Percentiles rank a stretch among this genome's conserved stretches.
These are phyloP conservation scores for Botrytis tulipae DNA, from an alignment of 2,329 filamentous ascomycete genomes.

Conservation along the genomic window DNA sequence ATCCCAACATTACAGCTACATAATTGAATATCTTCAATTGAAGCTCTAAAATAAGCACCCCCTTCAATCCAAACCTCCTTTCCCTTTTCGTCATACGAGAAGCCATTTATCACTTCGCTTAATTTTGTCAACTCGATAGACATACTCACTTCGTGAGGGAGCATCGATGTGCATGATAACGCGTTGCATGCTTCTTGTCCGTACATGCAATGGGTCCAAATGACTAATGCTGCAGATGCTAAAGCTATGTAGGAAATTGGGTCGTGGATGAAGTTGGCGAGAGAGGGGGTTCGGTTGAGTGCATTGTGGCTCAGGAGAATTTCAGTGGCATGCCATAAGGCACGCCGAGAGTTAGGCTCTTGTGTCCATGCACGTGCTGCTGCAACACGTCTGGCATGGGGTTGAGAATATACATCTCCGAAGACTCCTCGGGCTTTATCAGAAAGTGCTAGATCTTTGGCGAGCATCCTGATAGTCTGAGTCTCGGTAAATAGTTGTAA, in stretches of 20 bases:
- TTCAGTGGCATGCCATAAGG: conserved; percentile 40
- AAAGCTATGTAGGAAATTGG: conserved; percentile 41
- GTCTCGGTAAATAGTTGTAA: conserved; percentile 43
- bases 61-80: conserved; percentile 31
- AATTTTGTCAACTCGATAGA: conserved; percentile 34
- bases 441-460: conserved; percentile 26
- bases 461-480: conserved; percentile 36
- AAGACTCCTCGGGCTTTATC: neutral
- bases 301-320: conserved; percentile 34
- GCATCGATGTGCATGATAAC: neutral
- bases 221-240: conserved; percentile 38
- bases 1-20: conserved; percentile 37
- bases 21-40: conserved; percentile 37
- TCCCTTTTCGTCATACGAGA: conserved; percentile 19
- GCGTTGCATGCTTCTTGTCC: conserved; percentile 34
- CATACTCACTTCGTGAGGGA: neutral
- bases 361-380: conserved; percentile 37
- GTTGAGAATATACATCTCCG: conserved; percentile 12
- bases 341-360: conserved; percentile 37
- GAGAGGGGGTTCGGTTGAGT: neutral
- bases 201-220: conserved; percentile 42
- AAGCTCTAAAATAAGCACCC: conserved; percentile 23
- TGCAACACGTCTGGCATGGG: conserved; percentile 29
- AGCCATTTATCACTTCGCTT: conserved; percentile 24
- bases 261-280: conserved; percentile 31